Evolutionary conservation across 768 basidiomycete genomes (phyloP).

Genomic region (Cyclocybe aegerita): DNA sequence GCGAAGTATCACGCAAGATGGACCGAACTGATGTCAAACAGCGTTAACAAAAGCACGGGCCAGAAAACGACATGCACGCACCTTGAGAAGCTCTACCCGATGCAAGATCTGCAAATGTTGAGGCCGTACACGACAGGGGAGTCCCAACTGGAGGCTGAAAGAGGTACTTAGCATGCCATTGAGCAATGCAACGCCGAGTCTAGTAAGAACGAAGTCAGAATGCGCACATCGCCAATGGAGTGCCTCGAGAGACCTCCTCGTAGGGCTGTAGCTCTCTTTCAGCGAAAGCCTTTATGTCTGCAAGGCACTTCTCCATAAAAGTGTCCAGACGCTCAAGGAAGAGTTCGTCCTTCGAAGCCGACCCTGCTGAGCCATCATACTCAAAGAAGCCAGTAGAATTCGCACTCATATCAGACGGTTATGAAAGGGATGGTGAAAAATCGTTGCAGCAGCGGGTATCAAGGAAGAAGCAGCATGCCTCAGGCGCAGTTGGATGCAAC

Average conservation of each 20-base stretch:
- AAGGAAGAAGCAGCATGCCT: no score
- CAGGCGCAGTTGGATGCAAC: neutral
- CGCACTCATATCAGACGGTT: slow-evolving; percentile 1
- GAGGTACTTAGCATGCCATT: slow-evolving; percentile 61
- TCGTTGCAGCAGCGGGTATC: no score
- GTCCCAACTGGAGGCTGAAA: slow-evolving; percentile 32
- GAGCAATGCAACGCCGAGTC: slow-evolving; percentile 56
- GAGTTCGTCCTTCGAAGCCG: slow-evolving; percentile 42
- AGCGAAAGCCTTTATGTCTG: slow-evolving; percentile 60
- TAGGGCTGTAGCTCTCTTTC: slow-evolving; percentile 56
- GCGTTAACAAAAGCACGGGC: neutral
- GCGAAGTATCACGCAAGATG: slow-evolving; percentile 49
- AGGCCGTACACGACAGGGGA: neutral
- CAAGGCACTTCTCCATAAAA: slow-evolving; percentile 57
- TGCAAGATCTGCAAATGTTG: neutral
- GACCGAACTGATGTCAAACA: slow-evolving; percentile 37
- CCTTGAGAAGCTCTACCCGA: neutral
- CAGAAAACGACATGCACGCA: neutral
- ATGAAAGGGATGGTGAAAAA: no score
- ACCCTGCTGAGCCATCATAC: slow-evolving; percentile 23
- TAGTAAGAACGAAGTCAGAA: slow-evolving; percentile 27
- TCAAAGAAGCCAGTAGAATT: slow-evolving; percentile 30
- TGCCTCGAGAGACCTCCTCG: slow-evolving; percentile 49
- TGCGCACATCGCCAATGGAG: slow-evolving; percentile 16
- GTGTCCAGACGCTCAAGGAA: slow-evolving; percentile 65